These are phyloP conservation scores for Volvox reticuliferus DNA, from an alignment of 139 green algal genomes.

Conservation along the genomic window DNA sequence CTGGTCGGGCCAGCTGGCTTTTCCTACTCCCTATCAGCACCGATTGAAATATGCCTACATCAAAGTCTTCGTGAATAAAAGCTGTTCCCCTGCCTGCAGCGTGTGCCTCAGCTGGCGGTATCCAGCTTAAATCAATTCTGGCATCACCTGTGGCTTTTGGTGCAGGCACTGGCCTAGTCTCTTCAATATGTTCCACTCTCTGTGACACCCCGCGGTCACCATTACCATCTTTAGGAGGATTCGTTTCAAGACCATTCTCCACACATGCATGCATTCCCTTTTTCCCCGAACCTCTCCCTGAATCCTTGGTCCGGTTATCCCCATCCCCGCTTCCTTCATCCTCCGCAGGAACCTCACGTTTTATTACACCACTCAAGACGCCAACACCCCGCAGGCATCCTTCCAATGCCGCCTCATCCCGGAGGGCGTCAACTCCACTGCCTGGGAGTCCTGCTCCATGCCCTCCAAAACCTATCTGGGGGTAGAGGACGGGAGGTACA, in stretches of 20 bases:
- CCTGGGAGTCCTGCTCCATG: not conserved
- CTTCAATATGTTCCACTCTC: no score
- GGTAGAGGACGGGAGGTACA: conserved; percentile 35
- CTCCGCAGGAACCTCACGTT: conserved; percentile 39
- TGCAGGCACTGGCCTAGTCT: no score
- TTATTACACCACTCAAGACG: conserved; percentile 57
- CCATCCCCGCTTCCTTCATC: not conserved
- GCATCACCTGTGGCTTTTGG: no score
- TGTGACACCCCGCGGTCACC: no score
- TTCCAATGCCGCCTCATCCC: conserved; percentile 61
- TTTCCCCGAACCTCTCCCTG: not conserved
- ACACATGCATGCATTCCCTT: not conserved
- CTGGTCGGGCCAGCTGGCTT: no score
- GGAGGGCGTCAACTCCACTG: not conserved
- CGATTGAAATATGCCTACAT: no score
- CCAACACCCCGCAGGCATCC: conserved; percentile 4
- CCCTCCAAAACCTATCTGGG: not conserved
- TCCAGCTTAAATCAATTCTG: no score
- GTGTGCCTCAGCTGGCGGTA: no score
- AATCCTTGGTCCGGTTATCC: not conserved
- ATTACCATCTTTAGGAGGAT: no score
- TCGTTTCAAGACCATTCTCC: not conserved
- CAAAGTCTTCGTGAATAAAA: no score
- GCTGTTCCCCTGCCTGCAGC: no score
- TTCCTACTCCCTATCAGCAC: no score